Conservation (phyloP, 495 filamentous ascomycete genomes). For the Hypoxylon fuscum region DNA sequence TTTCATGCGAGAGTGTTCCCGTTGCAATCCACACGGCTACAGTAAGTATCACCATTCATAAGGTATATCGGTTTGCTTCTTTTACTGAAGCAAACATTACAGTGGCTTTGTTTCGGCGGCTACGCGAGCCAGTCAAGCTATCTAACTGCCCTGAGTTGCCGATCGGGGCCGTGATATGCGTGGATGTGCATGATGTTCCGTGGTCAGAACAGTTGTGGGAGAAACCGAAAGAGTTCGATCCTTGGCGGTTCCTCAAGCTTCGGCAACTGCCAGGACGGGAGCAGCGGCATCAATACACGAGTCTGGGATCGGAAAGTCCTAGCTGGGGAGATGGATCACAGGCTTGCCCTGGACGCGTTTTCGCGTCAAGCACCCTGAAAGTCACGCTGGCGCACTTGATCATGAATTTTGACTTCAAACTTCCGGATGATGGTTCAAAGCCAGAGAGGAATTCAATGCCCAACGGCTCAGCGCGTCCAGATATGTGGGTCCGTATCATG, state of each 20-base stretch:
- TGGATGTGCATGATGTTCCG: not conserved
- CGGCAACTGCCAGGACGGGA: constrained; percentile 43
- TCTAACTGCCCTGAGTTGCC: constrained; percentile 15
- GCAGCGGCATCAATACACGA: constrained; percentile 41
- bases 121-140: constrained; percentile 11
- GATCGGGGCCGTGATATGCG: constrained; percentile 8
- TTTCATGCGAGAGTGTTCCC: constrained; percentile 43
- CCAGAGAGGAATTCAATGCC: not conserved
- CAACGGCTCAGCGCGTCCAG: not conserved
- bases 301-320: constrained; percentile 37
- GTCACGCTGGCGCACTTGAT: constrained; percentile 47
- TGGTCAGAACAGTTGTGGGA: constrained; percentile 14
- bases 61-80: constrained; percentile 27
- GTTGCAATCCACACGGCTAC: constrained; percentile 41
- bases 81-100: not conserved
- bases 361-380: constrained; percentile 51
- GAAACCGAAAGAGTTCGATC: constrained; percentile 21
- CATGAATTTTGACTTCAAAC: constrained; percentile 50
- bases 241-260: constrained; percentile 31
- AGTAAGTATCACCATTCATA: constrained; percentile 36
- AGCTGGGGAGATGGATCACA: constrained; percentile 44
- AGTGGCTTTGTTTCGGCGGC: constrained; percentile 7
- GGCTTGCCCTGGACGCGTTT: constrained; percentile 51
- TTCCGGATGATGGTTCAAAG: constrained; percentile 26
- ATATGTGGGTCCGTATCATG: constrained; percentile 3